phyloP scores from a whole-genome alignment of 2,329 filamentous ascomycete genomes.

The Pseudophaeomoniella oleicola region DNA sequence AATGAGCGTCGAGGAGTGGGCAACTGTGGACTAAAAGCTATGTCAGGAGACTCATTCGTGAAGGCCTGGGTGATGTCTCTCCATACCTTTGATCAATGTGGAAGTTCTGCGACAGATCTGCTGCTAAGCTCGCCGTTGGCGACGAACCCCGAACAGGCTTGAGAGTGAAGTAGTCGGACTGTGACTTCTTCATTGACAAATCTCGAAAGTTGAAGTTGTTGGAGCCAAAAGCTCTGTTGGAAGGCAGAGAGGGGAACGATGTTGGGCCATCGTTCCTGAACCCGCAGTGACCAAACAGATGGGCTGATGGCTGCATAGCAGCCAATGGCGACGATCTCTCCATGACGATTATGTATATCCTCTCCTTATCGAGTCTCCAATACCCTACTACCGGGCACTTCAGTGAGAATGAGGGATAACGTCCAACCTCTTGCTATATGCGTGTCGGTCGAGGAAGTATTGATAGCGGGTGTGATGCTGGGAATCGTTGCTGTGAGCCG shows the following conservation, averaged over 20 bases:
- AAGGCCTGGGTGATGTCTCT: conserved; percentile 8
- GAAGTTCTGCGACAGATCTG: conserved; percentile 93
- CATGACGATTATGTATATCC: conserved; percentile 44
- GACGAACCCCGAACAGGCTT: conserved; percentile 73
- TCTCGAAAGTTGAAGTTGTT: conserved; percentile 64
- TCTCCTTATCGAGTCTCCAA: too few species aligned
- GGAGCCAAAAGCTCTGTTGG: conserved; percentile 42
- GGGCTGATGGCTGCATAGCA: conserved; percentile 62
- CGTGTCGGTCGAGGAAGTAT: too few species aligned
- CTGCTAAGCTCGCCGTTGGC: conserved; percentile 77
- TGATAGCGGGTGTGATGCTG: neutral
- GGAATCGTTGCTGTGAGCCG: neutral
- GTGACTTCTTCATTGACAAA: conserved; percentile 53
- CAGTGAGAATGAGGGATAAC: too few species aligned
- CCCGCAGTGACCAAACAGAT: conserved; percentile 49
- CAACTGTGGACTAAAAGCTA: conserved; percentile 54
- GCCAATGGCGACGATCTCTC: conserved; percentile 88
- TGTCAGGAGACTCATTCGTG: conserved; percentile 16
- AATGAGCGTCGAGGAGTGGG: conserved; percentile 72
- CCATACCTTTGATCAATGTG: conserved; percentile 85
- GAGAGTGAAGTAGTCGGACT: conserved; percentile 66
- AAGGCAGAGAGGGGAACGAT: conserved; percentile 36
- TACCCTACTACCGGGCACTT: too few species aligned
- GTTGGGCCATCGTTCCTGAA: conserved; percentile 39
- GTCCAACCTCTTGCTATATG: too few species aligned